These are phyloP conservation scores for Trametes pubescens DNA, from an alignment of 1,284 basidiomycete species.

Conservation along the genomic window DNA sequence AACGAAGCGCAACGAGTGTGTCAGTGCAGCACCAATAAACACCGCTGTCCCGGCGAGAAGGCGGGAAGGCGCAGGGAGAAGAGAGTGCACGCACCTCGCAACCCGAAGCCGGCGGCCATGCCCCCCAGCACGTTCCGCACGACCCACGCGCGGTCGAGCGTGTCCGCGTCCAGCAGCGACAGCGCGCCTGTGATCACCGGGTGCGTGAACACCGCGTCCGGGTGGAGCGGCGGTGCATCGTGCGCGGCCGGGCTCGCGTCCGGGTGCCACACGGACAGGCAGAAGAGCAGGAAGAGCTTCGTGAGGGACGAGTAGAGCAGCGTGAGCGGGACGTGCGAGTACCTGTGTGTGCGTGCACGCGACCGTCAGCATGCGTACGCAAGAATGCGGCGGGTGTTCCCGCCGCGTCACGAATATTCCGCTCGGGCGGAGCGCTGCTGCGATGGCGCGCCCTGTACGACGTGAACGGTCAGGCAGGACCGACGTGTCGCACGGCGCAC, in stretches of 20 bases:
- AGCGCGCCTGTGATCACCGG: slow-evolving; percentile 50
- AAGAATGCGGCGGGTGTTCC: background rate
- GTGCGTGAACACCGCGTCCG: slow-evolving; percentile 40
- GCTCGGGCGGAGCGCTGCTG: background rate
- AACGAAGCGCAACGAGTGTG: background rate
- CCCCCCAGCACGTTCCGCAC: slow-evolving; percentile 87
- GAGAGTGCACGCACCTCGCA: slow-evolving; percentile 54
- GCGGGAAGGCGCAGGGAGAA: background rate
- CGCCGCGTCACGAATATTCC: background rate
- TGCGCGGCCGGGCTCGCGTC: slow-evolving; percentile 37
- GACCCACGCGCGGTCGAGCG: slow-evolving; percentile 84
- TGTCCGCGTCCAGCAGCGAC: slow-evolving; percentile 68
- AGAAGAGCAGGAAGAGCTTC: slow-evolving; percentile 85
- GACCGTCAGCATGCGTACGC: slow-evolving; percentile 1
- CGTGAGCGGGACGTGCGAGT: slow-evolving; percentile 79
- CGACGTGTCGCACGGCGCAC: slow-evolving; percentile 7
- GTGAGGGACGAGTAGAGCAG: slow-evolving; percentile 89
- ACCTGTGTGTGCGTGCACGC: slow-evolving; percentile 48
- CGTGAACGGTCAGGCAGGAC: background rate
- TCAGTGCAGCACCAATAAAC: background rate
- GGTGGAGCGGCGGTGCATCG: slow-evolving; percentile 20
- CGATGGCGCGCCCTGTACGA: slow-evolving; percentile 1
- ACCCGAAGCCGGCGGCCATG: slow-evolving; percentile 80
- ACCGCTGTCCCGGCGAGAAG: background rate
- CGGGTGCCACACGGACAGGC: slow-evolving; percentile 86